These are phyloP conservation scores for Hyparrhenia diplandra DNA, from an alignment of 176 grass and related monocot species.

Conservation along the genomic window DNA sequence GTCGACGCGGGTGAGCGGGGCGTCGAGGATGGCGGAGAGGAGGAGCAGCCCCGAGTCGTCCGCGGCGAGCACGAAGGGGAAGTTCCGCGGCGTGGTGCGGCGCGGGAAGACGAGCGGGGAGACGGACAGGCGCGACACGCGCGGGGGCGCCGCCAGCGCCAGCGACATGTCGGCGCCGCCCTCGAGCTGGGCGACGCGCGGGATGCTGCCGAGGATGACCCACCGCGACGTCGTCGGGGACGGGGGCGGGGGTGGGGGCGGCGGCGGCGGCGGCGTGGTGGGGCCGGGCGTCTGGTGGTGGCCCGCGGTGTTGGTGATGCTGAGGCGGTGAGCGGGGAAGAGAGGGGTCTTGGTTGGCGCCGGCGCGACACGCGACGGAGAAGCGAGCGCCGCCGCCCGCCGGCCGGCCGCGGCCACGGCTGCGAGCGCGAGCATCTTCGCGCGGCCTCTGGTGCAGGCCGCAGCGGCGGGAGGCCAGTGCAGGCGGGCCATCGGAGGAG, in stretches of 20 bases:
- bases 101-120: background rate
- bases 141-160: background rate
- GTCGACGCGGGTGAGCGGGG: background rate
- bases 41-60: constrained; percentile 33
- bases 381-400: too few relatives aligned
- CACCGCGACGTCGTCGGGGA: background rate
- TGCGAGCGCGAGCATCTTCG: too few relatives aligned
- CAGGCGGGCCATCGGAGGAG: too few relatives aligned
- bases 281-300: too few relatives aligned
- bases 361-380: too few relatives aligned
- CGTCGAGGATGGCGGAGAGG: constrained; percentile 12
- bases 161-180: background rate
- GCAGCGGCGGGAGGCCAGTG: too few relatives aligned
- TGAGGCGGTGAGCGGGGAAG: background rate
- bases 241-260: background rate
- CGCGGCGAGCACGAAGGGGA: constrained; percentile 32
- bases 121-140: background rate
- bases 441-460: too few relatives aligned
- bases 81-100: constrained; percentile 4
- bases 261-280: too few relatives aligned
- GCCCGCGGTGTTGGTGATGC: too few relatives aligned
- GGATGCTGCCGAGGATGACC: constrained; percentile 2
- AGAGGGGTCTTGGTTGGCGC: too few relatives aligned
- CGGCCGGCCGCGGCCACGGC: too few relatives aligned
- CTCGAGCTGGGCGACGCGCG: background rate